A percentile compares a stretch with the other conserved stretches of the same genome.
These are phyloP conservation scores for Penicillium psychrofluorescens DNA, from an alignment of 495 filamentous ascomycete species.

Conservation along the genomic window DNA sequence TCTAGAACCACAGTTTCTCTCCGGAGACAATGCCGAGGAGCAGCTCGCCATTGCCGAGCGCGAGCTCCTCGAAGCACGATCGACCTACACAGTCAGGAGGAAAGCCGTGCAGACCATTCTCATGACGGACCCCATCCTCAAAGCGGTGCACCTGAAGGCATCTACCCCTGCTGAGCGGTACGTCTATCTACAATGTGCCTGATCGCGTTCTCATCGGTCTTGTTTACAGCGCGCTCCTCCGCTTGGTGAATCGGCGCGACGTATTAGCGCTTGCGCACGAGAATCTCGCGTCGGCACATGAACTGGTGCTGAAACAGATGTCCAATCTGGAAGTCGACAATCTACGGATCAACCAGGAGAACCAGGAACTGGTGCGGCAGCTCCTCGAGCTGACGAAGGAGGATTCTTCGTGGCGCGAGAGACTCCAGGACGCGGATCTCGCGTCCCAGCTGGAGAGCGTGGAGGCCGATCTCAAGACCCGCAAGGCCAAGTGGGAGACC, in stretches of 20 bases:
- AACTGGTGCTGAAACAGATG: slow-evolving; percentile 38
- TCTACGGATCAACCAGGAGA: slow-evolving; percentile 46
- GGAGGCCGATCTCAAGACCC: slow-evolving; percentile 47
- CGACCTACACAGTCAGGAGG: slow-evolving; percentile 57
- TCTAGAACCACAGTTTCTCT: slow-evolving; percentile 22
- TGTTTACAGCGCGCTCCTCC: slow-evolving; percentile 51
- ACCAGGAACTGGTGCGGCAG: slow-evolving; percentile 52
- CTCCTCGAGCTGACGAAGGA: slow-evolving; percentile 55
- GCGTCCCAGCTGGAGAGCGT: slow-evolving; percentile 45
- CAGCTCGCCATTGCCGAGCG: slow-evolving; percentile 50
- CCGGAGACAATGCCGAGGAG: slow-evolving; percentile 41
- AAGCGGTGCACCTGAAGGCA: slow-evolving; percentile 64
- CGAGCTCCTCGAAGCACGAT: slow-evolving; percentile 61
- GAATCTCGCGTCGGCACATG: slow-evolving; percentile 44
- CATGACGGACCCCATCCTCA: slow-evolving; percentile 64
- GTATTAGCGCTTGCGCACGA: slow-evolving; percentile 52
- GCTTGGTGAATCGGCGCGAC: slow-evolving; percentile 61
- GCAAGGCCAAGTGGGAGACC: slow-evolving; percentile 58
- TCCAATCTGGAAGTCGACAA: slow-evolving; percentile 49
- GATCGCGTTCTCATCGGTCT: too few relatives aligned
- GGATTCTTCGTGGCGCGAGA: slow-evolving; percentile 43
- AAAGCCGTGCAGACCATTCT: slow-evolving; percentile 60
- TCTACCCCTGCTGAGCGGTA: slow-evolving; percentile 65
- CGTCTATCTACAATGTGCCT: neutral
- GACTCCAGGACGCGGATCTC: slow-evolving; percentile 43